These are phyloP conservation scores for Symbiodinium pilosum DNA, from an alignment of 73 alveolate genomes.

Conservation along the genomic window DNA sequence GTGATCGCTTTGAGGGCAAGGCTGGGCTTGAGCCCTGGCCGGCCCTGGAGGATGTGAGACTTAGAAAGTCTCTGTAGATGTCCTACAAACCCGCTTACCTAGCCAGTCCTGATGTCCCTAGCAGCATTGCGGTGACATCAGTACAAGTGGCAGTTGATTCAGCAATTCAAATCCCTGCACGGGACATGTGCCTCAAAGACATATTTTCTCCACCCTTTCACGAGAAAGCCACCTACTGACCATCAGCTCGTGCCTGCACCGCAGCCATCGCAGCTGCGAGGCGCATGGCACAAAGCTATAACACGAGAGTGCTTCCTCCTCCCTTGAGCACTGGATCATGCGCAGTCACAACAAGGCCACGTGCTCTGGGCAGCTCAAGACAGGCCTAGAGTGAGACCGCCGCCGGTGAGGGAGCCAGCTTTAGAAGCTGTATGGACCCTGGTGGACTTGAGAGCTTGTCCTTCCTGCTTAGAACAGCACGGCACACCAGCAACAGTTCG, in stretches of 20 bases:
- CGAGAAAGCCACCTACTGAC: too few species aligned
- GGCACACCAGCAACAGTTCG: not conserved
- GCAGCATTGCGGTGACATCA: too few species aligned
- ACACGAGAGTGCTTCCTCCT: not conserved
- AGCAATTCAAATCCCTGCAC: not conserved
- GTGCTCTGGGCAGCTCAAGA: not conserved
- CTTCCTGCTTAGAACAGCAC: not conserved
- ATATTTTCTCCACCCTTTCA: too few species aligned
- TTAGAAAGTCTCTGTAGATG: too few species aligned
- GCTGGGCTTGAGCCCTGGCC: not conserved
- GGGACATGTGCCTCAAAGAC: too few species aligned
- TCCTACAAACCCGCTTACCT: too few species aligned
- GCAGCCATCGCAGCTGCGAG: conserved; percentile 5
- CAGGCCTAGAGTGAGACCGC: conserved; percentile 66
- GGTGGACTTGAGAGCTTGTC: conserved; percentile 53
- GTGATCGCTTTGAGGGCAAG: not conserved
- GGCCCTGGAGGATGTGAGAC: conserved; percentile 1
- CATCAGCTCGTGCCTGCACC: too few species aligned
- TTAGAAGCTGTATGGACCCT: conserved; percentile 80
- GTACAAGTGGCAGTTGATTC: too few species aligned
- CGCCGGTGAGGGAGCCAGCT: conserved; percentile 88
- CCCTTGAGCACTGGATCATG: not conserved
- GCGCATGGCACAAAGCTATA: not conserved
- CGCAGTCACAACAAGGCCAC: not conserved
- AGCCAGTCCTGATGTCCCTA: too few species aligned